phyloP scores from a whole-genome alignment of 1,284 basidiomycete species.

The Volvariella surrecta region DNA sequence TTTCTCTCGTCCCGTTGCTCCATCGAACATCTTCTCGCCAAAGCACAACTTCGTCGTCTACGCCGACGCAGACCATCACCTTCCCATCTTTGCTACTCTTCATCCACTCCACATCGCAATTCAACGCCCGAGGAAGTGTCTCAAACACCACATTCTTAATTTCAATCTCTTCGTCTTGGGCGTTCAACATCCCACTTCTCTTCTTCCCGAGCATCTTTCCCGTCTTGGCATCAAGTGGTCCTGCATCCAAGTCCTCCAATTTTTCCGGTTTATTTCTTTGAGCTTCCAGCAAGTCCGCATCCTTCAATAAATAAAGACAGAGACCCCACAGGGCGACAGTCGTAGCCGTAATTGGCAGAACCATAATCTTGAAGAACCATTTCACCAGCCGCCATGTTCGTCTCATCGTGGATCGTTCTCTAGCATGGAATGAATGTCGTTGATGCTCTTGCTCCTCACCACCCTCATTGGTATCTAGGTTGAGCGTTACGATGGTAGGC shows the following conservation, averaged over 20 bases:
- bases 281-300: constrained; percentile 84
- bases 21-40: constrained; percentile 40
- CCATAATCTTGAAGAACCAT: constrained; percentile 76
- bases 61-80: constrained; percentile 60
- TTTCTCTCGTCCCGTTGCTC: constrained; percentile 24
- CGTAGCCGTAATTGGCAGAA: constrained; percentile 79
- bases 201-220: neutral
- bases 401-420: constrained; percentile 24
- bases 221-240: neutral
- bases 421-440: too few relatives aligned
- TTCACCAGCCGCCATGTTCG: constrained; percentile 47
- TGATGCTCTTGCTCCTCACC: neutral
- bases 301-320: constrained; percentile 85
- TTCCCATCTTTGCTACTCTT: constrained; percentile 58
- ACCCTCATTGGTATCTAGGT: constrained; percentile 22
- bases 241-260: constrained; percentile 28
- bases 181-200: too few relatives aligned
- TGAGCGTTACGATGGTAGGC: constrained; percentile 70
- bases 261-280: constrained; percentile 57
- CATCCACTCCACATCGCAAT: constrained; percentile 78
- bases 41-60: constrained; percentile 71
- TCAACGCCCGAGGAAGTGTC: constrained; percentile 69
- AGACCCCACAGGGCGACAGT: constrained; percentile 71
- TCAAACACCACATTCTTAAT: constrained; percentile 40
- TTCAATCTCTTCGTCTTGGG: neutral